phyloP scores from a whole-genome alignment of 1,139 yeast species.

The Saccharomyces uvarum region DNA sequence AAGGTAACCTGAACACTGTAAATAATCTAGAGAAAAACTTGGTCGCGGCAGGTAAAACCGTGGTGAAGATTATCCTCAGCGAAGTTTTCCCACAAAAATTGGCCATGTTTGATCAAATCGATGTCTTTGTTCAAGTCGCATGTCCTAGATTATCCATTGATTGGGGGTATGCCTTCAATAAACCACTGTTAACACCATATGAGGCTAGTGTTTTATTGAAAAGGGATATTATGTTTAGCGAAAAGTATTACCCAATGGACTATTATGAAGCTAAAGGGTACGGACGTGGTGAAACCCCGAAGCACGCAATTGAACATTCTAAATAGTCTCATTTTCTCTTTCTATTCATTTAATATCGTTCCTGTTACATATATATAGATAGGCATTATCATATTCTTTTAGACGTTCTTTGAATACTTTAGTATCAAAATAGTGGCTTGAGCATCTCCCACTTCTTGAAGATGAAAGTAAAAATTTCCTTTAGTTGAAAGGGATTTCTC shows the following conservation, averaged over 20 bases:
- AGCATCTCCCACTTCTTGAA: background rate
- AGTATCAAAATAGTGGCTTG: background rate
- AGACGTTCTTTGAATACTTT: background rate
- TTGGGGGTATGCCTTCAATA: slow-evolving; percentile 97
- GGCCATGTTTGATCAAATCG: slow-evolving; percentile 90
- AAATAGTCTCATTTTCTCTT: background rate
- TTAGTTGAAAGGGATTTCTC: background rate
- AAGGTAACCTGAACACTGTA: slow-evolving; percentile 79
- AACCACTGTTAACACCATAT: slow-evolving; percentile 89
- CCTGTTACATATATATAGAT: background rate
- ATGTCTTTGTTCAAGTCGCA: slow-evolving; percentile 94
- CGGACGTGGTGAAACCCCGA: slow-evolving; percentile 77
- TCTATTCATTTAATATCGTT: background rate
- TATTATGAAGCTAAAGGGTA: slow-evolving; percentile 86
- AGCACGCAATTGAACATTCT: slow-evolving; percentile 23
- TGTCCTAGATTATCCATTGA: slow-evolving; percentile 94
- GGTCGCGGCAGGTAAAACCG: slow-evolving; percentile 48
- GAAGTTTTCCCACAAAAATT: slow-evolving; percentile 91
- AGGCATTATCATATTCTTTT: background rate
- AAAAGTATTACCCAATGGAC: slow-evolving; percentile 84
- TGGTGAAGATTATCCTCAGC: slow-evolving; percentile 75
- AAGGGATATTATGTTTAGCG: slow-evolving; percentile 61
- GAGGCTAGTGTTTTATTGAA: slow-evolving; percentile 89
- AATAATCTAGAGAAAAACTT: slow-evolving; percentile 53
- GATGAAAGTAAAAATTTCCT: background rate